Base-by-base conservation (phyloP, 2,329 filamentous ascomycete genomes). In the Daldinia sp. region DNA sequence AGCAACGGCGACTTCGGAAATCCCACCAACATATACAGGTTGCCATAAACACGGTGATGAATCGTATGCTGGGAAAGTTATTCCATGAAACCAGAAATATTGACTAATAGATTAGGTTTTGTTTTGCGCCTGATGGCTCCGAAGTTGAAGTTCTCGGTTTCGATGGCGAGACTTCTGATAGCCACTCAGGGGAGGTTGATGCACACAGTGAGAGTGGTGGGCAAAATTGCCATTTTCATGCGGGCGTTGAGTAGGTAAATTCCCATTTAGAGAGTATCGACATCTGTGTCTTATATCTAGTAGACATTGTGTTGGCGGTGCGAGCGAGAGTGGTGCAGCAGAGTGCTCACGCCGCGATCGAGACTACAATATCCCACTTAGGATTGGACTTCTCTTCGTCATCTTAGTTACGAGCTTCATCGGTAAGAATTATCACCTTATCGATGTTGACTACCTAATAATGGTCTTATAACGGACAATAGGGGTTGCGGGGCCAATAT, bases 371-470 rank as follows among this genome's bases (percentile, higher is more conserved):
- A 80, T 92, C 17, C 81, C 81, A 1, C 80, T 93, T 2, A 85
- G 91, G 7, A 82, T 93, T 51, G 91, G 90, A 1, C 83, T 92
- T 0, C 77, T 93, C 17, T 93, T 93, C 71, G 90, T 87, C 30
- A 86, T 93, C 45, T 80, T 93, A 1, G 83, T 80, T 0, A 91
- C 90, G 1, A 91, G 90, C 68, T 81, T 83, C 0, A 81, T 93
- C 21, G 90, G 88, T 78, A 75, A 58, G 74, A 58, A 35, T n/a
- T 39, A 30, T 32, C 4, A 17, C 4, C 11, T 17, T 7, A 15
- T 23, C 1, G 2, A 7, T 9, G 7, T 17, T 13, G 6, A 5
- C 2, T 4, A 4, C 6, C 10, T 15, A 7, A 17, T 30, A 4
- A 21, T 15, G 4, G n/a, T 27, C 63, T 71, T n/a, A 72, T 35